phyloP scores from a whole-genome alignment of 108 stramenopile species.

The Skeletonema tropicum region DNA sequence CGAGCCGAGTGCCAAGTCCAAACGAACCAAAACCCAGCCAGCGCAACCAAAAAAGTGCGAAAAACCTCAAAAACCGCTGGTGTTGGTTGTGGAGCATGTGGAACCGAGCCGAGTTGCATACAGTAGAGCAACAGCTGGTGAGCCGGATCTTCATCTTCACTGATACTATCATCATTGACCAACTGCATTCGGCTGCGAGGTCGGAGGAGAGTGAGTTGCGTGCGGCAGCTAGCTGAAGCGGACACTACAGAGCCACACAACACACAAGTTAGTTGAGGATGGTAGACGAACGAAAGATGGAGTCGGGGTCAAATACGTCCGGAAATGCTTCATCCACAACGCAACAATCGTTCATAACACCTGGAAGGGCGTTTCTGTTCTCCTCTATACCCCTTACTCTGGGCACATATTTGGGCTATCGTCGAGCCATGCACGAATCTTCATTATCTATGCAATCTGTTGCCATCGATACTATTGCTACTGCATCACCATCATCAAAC shows the following conservation, averaged over 20 bases:
- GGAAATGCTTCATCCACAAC: not conserved
- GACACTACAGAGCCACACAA: no score
- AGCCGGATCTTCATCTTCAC: no score
- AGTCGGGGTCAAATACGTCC: not conserved
- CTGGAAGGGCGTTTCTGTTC: conserved; percentile 26
- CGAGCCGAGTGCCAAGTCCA: no score
- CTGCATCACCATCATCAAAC: not conserved
- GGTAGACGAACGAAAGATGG: not conserved
- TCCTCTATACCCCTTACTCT: conserved; percentile 30
- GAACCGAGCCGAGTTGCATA: no score
- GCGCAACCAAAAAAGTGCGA: no score
- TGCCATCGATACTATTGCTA: conserved; percentile 9
- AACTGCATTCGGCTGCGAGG: no score
- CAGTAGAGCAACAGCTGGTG: no score
- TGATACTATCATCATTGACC: not conserved
- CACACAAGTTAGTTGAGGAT: not conserved
- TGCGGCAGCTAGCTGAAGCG: no score
- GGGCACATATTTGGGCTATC: conserved; percentile 36
- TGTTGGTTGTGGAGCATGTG: no score
- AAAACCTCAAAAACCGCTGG: no score
- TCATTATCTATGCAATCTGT: conserved; percentile 10
- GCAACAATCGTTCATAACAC: conserved; percentile 9
- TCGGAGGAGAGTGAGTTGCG: no score
- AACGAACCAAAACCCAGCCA: no score
- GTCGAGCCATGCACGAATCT: conserved; percentile 27